Percentiles rank a stretch among this genome's conserved stretches.
Evolutionary conservation across 106 monocot genomes (phyloP).

Genomic region (Triglochin maritima): DNA sequence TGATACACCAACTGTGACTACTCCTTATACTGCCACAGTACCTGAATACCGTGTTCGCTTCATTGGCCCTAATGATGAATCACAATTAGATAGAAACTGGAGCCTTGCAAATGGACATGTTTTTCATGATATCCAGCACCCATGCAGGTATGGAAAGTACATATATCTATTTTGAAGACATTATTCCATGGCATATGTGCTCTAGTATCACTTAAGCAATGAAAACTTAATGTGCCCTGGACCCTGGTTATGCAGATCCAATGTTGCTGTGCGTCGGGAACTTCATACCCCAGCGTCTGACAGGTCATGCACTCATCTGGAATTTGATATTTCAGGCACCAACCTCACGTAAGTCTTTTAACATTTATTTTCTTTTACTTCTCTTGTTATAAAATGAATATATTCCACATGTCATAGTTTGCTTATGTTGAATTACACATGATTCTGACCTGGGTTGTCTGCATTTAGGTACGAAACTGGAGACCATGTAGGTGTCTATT

Average conservation of each 20-base stretch:
- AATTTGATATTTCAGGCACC: conserved; percentile 27
- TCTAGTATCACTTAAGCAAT: too few relatives aligned
- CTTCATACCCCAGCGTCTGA: conserved; percentile 26
- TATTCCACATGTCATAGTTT: too few relatives aligned
- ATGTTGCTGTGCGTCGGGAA: conserved; percentile 22
- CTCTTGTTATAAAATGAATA: too few relatives aligned
- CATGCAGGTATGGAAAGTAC: conserved; percentile 44
- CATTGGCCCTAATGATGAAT: conserved; percentile 24
- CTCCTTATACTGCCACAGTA: conserved; percentile 72
- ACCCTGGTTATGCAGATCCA: conserved; percentile 6
- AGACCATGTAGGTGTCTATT: conserved; percentile 90
- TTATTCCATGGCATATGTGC: too few relatives aligned
- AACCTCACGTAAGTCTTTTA: conserved; percentile 13
- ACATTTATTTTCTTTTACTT: neutral
- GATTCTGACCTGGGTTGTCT: neutral
- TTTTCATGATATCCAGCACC: conserved; percentile 75
- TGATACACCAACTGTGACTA: conserved; percentile 33
- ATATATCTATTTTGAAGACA: neutral
- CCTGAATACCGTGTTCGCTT: conserved; percentile 82
- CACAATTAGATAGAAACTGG: conserved; percentile 42
- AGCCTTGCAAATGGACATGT: conserved; percentile 70
- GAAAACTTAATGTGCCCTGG: too few relatives aligned
- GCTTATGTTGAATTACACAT: too few relatives aligned
- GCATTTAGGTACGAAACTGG: conserved; percentile 81
- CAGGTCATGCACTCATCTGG: conserved; percentile 23